phyloP scores from a whole-genome alignment of 2,329 filamentous ascomycete species.

The Pseudopyrenochaeta lycopersici region DNA sequence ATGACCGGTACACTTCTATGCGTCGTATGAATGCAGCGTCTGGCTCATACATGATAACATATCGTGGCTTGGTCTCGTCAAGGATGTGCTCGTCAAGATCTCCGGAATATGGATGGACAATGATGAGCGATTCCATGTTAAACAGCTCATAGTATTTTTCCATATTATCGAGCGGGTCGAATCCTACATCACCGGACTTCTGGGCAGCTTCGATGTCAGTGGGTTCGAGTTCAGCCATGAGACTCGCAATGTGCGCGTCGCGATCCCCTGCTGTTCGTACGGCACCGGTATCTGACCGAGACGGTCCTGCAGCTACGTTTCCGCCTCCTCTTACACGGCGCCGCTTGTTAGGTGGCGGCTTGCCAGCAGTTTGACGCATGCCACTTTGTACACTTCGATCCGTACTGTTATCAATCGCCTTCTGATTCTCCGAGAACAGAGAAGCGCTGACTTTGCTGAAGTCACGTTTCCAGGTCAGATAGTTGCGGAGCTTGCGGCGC shows the following conservation, averaged over 20 bases:
- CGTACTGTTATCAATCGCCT: conserved; percentile 72
- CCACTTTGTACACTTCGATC: conserved; percentile 62
- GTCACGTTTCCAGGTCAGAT: conserved; percentile 88
- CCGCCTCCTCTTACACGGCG: conserved; percentile 84
- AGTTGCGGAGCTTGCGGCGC: conserved; percentile 84
- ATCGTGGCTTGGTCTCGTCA: conserved; percentile 90
- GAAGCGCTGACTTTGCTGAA: conserved; percentile 85
- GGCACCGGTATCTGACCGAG: conserved; percentile 76
- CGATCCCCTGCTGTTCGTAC: conserved; percentile 81
- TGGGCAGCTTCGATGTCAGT: conserved; percentile 78
- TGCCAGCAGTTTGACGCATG: conserved; percentile 59
- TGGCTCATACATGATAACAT: conserved; percentile 99
- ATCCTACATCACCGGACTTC: conserved; percentile 74
- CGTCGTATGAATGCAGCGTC: conserved; percentile 92
- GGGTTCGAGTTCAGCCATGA: conserved; percentile 85
- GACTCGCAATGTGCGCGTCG: conserved; percentile 79
- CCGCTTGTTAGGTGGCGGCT: conserved; percentile 83
- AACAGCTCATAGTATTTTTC: conserved; percentile 92
- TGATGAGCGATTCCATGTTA: conserved; percentile 86
- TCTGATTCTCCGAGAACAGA: conserved; percentile 82
- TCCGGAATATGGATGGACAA: conserved; percentile 92
- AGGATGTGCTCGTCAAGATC: conserved; percentile 97
- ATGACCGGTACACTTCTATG: conserved; percentile 95
- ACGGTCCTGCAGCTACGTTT: conserved; percentile 63
- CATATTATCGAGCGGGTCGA: conserved; percentile 88